phyloP scores from a whole-genome alignment of 352 stramenopile genomes.

The Pythium sp. region DNA sequence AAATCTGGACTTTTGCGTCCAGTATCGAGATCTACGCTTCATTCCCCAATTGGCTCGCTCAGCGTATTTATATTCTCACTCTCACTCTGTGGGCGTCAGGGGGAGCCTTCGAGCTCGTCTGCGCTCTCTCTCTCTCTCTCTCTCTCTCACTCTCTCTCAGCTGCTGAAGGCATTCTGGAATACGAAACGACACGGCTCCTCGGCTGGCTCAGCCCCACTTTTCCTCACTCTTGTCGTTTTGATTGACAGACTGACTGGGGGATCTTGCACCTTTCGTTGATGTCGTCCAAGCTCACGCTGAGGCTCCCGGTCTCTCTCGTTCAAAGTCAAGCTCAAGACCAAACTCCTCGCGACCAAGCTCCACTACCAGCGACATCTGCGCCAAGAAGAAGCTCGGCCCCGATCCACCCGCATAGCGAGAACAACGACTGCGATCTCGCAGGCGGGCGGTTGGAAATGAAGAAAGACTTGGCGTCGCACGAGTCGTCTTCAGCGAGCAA shows the following conservation, averaged over 20 bases:
- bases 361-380: not conserved
- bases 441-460: not conserved
- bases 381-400: not conserved
- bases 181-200: constrained; percentile 1
- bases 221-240: not conserved
- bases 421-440: constrained; percentile 5
- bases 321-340: not conserved
- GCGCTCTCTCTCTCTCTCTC: not conserved
- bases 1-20: not conserved
- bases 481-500: not conserved
- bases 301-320: not conserved
- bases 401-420: not conserved
- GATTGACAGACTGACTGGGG: not conserved
- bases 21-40: not conserved
- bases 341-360: not conserved
- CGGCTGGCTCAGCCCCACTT: not conserved
- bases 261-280: not conserved
- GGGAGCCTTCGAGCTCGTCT: not conserved
- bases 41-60: not conserved
- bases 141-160: not conserved
- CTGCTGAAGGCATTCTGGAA: not conserved
- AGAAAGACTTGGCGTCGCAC: not conserved
- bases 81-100: too few species aligned
- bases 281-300: constrained; percentile 14
- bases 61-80: not conserved